These are phyloP conservation scores for Fomitopsis pulvina DNA, from an alignment of 768 basidiomycete species.

Conservation along the genomic window DNA sequence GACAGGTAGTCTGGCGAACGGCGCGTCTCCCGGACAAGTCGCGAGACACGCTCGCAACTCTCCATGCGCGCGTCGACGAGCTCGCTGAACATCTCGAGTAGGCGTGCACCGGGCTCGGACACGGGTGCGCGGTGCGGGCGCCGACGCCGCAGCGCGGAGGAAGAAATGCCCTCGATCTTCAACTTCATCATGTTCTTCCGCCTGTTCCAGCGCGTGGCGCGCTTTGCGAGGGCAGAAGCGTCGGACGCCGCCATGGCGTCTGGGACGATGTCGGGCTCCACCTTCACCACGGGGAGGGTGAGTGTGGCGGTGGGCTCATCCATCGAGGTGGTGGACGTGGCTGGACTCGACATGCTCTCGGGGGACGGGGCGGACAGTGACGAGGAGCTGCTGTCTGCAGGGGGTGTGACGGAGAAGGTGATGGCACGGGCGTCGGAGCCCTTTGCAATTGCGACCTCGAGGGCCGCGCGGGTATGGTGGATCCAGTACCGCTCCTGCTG, in stretches of 20 bases:
- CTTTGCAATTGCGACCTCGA: slow-evolving; percentile 41
- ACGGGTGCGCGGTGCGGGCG: slow-evolving; percentile 22
- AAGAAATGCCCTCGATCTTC: slow-evolving; percentile 36
- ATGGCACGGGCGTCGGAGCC: slow-evolving; percentile 23
- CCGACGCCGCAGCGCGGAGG: slow-evolving; percentile 23
- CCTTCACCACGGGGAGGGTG: slow-evolving; percentile 20
- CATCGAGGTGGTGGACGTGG: slow-evolving; percentile 10
- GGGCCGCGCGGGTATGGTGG: slow-evolving; percentile 53
- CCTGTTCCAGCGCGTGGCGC: slow-evolving; percentile 42
- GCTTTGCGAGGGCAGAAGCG: slow-evolving; percentile 8
- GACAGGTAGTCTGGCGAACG: slow-evolving; percentile 6
- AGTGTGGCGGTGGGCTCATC: slow-evolving; percentile 11
- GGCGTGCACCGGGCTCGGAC: slow-evolving; percentile 39
- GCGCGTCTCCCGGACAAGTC: slow-evolving; percentile 35
- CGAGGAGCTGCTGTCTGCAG: slow-evolving; percentile 16
- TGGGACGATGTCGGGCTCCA: slow-evolving; percentile 24
- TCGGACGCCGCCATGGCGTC: slow-evolving; percentile 15
- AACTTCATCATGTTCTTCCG: slow-evolving; percentile 57
- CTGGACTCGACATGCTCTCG: slow-evolving; percentile 4
- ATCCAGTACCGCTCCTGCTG: slow-evolving; percentile 70
- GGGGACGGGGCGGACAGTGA: slow-evolving; percentile 9
- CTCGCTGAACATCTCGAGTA: slow-evolving; percentile 62
- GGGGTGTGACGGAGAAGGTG: slow-evolving; percentile 10
- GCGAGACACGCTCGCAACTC: slow-evolving; percentile 62
- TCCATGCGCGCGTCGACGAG: slow-evolving; percentile 74